Percentiles rank a stretch among this genome's conserved stretches.
phyloP scores from a whole-genome alignment of 352 stramenopile genomes.

The Phytophthora agathidicida region DNA sequence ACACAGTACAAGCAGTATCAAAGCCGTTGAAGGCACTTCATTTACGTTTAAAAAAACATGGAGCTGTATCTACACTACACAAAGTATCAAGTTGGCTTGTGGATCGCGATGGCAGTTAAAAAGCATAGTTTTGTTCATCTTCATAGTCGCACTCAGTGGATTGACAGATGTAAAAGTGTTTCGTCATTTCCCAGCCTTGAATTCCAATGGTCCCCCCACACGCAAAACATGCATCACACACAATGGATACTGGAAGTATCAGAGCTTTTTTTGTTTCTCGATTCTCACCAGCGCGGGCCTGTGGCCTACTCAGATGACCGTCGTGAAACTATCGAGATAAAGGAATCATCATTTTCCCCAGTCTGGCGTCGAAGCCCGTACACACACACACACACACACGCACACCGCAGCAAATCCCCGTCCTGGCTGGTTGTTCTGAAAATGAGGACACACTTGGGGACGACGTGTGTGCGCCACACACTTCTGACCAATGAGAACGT shows the following conservation, averaged over 20 bases:
- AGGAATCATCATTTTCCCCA: constrained; percentile 86
- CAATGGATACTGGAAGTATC: constrained; percentile 55
- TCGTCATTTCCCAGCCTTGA: constrained; percentile 51
- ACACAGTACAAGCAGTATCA: too few species aligned
- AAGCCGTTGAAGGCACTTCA: too few species aligned
- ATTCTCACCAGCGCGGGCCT: constrained; percentile 79
- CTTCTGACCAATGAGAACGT: too few species aligned
- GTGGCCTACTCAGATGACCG: constrained; percentile 86
- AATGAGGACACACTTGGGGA: too few species aligned
- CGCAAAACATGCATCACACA: constrained; percentile 13
- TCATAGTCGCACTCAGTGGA: constrained; percentile 83
- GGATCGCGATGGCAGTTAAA: constrained; percentile 88
- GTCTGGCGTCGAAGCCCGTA: constrained; percentile 19
- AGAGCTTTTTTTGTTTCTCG: constrained; percentile 87
- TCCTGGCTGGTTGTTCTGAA: constrained; percentile 13
- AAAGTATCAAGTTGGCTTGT: constrained; percentile 7
- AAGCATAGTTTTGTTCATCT: constrained; percentile 78
- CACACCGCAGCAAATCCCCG: too few species aligned
- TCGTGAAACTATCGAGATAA: constrained; percentile 91
- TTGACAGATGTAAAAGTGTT: constrained; percentile 76
- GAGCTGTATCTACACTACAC: too few species aligned
- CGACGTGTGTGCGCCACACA: too few species aligned
- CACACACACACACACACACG: constrained; percentile 1
- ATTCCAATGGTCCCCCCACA: constrained; percentile 9
- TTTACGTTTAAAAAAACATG: too few species aligned